Evolutionary conservation across 1,284 basidiomycete species (phyloP), one percentile per base, ranked within the genome.

Genomic region (Cutaneotrichosporon cavernicola): DNA sequence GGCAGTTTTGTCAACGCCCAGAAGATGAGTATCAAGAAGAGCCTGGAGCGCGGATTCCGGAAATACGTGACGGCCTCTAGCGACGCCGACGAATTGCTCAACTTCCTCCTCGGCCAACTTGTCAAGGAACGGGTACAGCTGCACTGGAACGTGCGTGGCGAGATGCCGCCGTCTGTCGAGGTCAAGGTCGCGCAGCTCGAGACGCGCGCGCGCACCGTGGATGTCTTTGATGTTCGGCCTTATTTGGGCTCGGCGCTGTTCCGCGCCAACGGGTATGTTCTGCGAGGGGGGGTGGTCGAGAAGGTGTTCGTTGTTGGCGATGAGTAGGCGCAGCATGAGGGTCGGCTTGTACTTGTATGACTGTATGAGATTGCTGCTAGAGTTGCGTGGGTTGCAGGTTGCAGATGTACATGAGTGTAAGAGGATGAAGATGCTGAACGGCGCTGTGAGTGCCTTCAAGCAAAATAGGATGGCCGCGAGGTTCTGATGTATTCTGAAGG

Each of bases 1-100:
- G 89, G 90, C 65, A 94, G 91, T 81, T 99, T 99, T 79, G 91
- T 99, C 63, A 93, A 82, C 71, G 91, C 96, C 21, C 97, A 99
- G 79, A 99, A 99, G 84, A 91, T 95, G 86, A 93, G 90, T 66
- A 94, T 99, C 82, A 98, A 98, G 85, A 96, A 92, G 84, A 95
- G 94, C 18, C 84, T 99, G 51, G 92, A 99, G 81, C 85, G 97
- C 91, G 89, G 91, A 62, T 96, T 97, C 89, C 87, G 96, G 68
- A 98, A 98, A 81, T 99, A 99, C 78, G 86, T 99, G 52, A 92
- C 94, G 57, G 90, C 95, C 74, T 89, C 93, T 14, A 88, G 89
- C 64, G 97, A 99, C 76, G 89, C 96, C 80, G 94, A 99, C 80
- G 97, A 99, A 80, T 82, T 99, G 63, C 85, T 99, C 38, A 86